Percentiles rank a stretch among this genome's conserved stretches.
Conservation (phyloP, 768 basidiomycete species). For the Leccinum obscurum region DNA sequence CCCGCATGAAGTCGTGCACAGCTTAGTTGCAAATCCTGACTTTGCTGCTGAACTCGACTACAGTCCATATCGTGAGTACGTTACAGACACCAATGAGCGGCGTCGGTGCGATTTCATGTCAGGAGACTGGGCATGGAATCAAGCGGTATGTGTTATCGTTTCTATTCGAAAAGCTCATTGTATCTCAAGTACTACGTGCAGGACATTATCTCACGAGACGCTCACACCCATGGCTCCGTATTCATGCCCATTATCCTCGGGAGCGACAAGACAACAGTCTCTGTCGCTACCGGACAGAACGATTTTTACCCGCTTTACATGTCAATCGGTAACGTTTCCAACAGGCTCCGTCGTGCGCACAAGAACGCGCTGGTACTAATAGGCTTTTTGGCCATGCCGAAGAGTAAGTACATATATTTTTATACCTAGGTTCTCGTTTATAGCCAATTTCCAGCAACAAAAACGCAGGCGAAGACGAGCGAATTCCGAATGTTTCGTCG, state of each 20-base stretch:
- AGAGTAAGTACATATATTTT: no score
- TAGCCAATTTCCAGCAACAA: no score
- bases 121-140: not conserved
- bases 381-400: not conserved
- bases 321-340: not conserved
- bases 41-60: no score
- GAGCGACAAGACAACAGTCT: not conserved
- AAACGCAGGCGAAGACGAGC: no score
- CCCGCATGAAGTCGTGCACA: no score
- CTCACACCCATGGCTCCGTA: not conserved
- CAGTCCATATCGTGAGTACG: not conserved
- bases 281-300: not conserved
- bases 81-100: not conserved
- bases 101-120: not conserved
- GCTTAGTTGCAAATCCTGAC: no score
- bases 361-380: not conserved
- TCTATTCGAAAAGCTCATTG: no score
- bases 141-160: not conserved
- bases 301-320: not conserved
- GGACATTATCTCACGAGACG: not conserved
- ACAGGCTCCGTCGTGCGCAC: not conserved
- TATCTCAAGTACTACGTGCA: no score
- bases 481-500: no score
- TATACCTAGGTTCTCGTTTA: no score
- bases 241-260: not conserved